Evolutionary conservation across 768 basidiomycete genomes (phyloP), one percentile per base, ranked within the genome.

Genomic region (Lactarius psammicola): DNA sequence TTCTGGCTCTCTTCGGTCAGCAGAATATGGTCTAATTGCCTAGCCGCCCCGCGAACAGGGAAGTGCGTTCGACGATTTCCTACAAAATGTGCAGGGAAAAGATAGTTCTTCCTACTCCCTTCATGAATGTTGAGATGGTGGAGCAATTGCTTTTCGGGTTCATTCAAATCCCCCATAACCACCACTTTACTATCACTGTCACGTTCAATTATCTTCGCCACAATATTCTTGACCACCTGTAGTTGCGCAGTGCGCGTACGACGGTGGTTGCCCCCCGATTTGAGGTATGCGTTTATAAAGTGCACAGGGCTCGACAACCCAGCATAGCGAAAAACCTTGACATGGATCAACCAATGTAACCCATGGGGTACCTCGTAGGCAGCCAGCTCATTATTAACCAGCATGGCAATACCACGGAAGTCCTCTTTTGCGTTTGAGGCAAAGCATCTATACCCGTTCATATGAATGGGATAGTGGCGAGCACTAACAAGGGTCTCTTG

Each of bases 331-430:
- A 59, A 59, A 0, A 59, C 30, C 6, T 59, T 59, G 42, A 59
- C 58, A 59, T 59, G 42, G 30, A 46, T 18, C 42, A 59, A 2
- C 58, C 58, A 59, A 31, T 7, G 26, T 33, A 31, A 1, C 13
- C 28, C 58, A 46, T 59, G 58, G 58, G 58, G 58, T 2, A 59
- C 58, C 33, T 59, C 30, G 20, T 59, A 59, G 20, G 58, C 28
- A 0, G 23, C 49, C 0, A 26, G 13, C n/a, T 5, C 11, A 6
- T 28, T 53, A 28, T 28, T 13, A 4, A 53, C 49, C 2, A 53
- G n/a, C 15, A 53, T 4, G 0, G 49, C 49, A 13, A 53, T 53
- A 2, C 49, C 49, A 11, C 49, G 1, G 28, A 53, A 53, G 28
- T 53, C 49, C 49, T 53, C 49, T 53, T 53, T 18, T 6, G 49